A percentile compares a stretch with the other conserved stretches of the same genome.
Evolutionary conservation across 352 stramenopile genomes (phyloP).

Genomic region (Bremia lactucae): DNA sequence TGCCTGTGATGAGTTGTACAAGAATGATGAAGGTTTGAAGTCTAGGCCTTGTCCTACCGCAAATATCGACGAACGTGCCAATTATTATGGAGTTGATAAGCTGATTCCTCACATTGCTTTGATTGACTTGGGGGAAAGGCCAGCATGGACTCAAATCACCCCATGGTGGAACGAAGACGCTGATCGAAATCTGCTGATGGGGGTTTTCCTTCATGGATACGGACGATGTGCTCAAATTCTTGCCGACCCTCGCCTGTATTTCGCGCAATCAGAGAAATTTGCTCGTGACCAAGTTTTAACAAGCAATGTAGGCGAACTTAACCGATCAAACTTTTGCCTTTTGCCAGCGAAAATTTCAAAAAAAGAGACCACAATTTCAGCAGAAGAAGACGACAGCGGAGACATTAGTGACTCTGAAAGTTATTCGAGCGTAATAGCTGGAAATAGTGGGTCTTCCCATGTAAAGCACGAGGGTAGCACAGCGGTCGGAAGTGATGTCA

Average conservation of each 20-base stretch:
- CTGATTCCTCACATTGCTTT: slow-evolving; percentile 51
- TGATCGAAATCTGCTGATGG: slow-evolving; percentile 67
- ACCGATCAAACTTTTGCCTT: neutral
- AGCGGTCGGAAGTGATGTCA: slow-evolving; percentile 1
- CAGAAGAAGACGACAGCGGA: slow-evolving; percentile 13
- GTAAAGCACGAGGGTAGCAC: slow-evolving; percentile 15
- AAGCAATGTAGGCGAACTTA: slow-evolving; percentile 4
- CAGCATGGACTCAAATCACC: slow-evolving; percentile 72
- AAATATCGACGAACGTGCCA: slow-evolving; percentile 64
- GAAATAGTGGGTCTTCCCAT: slow-evolving; percentile 21
- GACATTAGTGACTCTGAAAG: slow-evolving; percentile 43
- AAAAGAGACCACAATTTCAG: slow-evolving; percentile 5
- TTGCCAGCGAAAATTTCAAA: slow-evolving; percentile 5
- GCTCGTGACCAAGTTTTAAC: slow-evolving; percentile 19
- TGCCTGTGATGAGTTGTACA: slow-evolving; percentile 44
- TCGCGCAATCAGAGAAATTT: slow-evolving; percentile 50
- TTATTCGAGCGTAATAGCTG: slow-evolving; percentile 26
- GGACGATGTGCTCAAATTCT: slow-evolving; percentile 78
- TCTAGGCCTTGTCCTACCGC: slow-evolving; percentile 22
- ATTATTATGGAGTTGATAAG: slow-evolving; percentile 59
- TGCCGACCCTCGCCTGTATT: slow-evolving; percentile 58
- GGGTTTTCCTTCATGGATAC: slow-evolving; percentile 81
- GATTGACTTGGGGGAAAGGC: slow-evolving; percentile 59
- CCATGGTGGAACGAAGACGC: slow-evolving; percentile 79
- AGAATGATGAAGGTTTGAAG: slow-evolving; percentile 12